phyloP scores from a whole-genome alignment of 495 filamentous ascomycete species.

The Aspergillus funiculosus region DNA sequence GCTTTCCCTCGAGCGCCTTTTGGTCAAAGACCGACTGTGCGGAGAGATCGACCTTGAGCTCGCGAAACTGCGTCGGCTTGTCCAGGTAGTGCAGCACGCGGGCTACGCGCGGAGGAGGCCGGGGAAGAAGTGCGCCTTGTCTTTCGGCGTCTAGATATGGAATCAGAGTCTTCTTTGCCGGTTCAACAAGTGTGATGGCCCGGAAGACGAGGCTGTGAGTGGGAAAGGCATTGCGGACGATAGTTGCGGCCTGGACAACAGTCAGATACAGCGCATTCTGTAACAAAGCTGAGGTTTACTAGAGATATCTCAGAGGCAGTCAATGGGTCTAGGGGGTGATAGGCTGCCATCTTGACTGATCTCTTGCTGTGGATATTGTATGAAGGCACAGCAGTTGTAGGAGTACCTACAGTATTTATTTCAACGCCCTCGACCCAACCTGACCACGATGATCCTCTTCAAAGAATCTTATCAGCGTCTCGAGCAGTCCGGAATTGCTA shows the following conservation, averaged over 20 bases:
- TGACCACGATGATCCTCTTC: too few species aligned
- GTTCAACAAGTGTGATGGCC: constrained; percentile 19
- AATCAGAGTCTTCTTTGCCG: constrained; percentile 18
- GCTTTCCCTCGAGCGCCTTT: constrained; percentile 18
- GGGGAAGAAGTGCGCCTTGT: neutral
- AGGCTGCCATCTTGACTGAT: neutral
- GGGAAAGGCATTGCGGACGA: constrained; percentile 3
- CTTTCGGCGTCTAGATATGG: constrained; percentile 20
- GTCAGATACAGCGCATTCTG: neutral
- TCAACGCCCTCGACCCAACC: too few species aligned
- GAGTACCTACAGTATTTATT: too few species aligned
- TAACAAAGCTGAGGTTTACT: neutral
- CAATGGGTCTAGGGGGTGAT: constrained; percentile 10
- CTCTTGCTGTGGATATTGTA: neutral
- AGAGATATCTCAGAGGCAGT: neutral
- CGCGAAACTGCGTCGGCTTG: constrained; percentile 8
- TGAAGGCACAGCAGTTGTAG: too few species aligned
- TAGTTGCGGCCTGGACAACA: constrained; percentile 3
- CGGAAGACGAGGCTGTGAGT: constrained; percentile 5
- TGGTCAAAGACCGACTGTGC: neutral
- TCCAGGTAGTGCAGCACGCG: constrained; percentile 7
- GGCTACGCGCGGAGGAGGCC: constrained; percentile 15
- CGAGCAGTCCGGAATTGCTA: neutral
- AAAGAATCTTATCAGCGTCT: neutral
- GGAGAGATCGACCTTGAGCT: constrained; percentile 13